phyloP scores from a whole-genome alignment of 352 stramenopile genomes.

The Elongisporangium undulatum region DNA sequence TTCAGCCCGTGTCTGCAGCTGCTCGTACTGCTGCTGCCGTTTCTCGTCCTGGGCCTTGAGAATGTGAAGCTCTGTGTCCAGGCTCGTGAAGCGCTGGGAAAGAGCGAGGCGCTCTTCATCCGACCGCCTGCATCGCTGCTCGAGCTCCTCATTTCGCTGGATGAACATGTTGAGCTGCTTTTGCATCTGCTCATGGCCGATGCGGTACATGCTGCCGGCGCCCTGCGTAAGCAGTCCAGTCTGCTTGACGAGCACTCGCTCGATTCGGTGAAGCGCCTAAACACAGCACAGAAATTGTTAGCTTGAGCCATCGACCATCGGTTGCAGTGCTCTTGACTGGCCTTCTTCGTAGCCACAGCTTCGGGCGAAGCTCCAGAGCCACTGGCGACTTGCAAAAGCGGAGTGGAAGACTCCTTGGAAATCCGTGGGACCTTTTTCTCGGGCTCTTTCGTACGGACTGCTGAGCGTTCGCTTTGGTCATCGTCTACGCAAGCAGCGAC shows the following conservation, averaged over 20 bases:
- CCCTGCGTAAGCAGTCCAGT: slow-evolving; percentile 21
- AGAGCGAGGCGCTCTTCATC: slow-evolving; percentile 27
- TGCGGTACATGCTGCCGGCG: slow-evolving; percentile 7
- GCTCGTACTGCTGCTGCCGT: background rate
- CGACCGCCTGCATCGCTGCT: slow-evolving; percentile 17
- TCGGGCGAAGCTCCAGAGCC: background rate
- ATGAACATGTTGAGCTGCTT: slow-evolving; percentile 11
- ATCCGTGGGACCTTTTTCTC: background rate
- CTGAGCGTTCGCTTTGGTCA: background rate
- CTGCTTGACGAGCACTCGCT: slow-evolving; percentile 17
- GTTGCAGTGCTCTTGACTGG: background rate
- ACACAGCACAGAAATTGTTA: background rate
- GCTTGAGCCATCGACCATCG: background rate
- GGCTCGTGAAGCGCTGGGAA: slow-evolving; percentile 36
- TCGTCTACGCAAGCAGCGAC: background rate
- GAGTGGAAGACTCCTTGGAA: background rate
- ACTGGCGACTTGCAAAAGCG: background rate
- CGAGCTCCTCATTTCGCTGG: slow-evolving; percentile 23
- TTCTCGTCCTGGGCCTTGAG: background rate
- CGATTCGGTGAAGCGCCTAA: slow-evolving; percentile 2
- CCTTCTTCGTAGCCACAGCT: background rate
- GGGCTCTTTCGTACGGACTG: background rate
- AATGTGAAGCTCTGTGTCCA: slow-evolving; percentile 30
- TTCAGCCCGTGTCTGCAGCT: background rate
- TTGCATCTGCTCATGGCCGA: slow-evolving; percentile 23